Conservation (phyloP, 768 basidiomycete species). For the Boletus reticulatus region DNA sequence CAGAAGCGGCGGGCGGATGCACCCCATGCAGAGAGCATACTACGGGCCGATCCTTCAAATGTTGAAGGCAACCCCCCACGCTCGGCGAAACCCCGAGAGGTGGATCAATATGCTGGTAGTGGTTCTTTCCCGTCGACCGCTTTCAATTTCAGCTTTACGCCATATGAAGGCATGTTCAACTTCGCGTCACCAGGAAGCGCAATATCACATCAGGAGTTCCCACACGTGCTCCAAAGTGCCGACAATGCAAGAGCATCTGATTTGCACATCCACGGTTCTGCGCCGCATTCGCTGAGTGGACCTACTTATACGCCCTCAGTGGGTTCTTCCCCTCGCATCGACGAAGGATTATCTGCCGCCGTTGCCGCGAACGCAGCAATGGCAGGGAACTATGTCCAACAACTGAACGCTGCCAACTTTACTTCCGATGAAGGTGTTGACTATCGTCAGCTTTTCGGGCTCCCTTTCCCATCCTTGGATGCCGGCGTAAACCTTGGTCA, state of each 20-base stretch:
- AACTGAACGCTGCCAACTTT: slow-evolving; percentile 48
- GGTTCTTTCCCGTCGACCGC: slow-evolving; percentile 63
- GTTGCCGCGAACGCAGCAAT: slow-evolving; percentile 63
- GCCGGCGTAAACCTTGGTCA: slow-evolving; percentile 38
- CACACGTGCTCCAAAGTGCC: slow-evolving; percentile 31
- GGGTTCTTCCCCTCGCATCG: slow-evolving; percentile 27
- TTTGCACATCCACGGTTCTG: slow-evolving; percentile 31
- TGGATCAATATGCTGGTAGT: slow-evolving; percentile 39
- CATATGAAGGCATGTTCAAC: slow-evolving; percentile 65
- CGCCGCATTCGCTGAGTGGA: slow-evolving; percentile 28
- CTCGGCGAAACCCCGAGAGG: slow-evolving; percentile 31
- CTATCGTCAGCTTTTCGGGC: slow-evolving; percentile 61
- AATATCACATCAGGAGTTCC: slow-evolving; percentile 36
- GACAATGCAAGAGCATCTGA: slow-evolving; percentile 30
- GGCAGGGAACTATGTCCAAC: slow-evolving; percentile 70
- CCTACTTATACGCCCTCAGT: slow-evolving; percentile 37
- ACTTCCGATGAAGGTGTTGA: slow-evolving; percentile 59
- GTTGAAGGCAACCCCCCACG: slow-evolving; percentile 38
- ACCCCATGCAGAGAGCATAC: slow-evolving; percentile 76
- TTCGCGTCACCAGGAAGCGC: slow-evolving; percentile 35
- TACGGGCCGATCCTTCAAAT: slow-evolving; percentile 74
- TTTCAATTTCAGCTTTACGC: slow-evolving; percentile 73
- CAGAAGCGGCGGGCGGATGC: slow-evolving; percentile 80
- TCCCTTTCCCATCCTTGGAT: slow-evolving; percentile 60
- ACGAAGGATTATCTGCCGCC: slow-evolving; percentile 61